Base-by-base conservation (phyloP, 2,329 filamentous ascomycete species). In the Mollisia scopiformis region DNA sequence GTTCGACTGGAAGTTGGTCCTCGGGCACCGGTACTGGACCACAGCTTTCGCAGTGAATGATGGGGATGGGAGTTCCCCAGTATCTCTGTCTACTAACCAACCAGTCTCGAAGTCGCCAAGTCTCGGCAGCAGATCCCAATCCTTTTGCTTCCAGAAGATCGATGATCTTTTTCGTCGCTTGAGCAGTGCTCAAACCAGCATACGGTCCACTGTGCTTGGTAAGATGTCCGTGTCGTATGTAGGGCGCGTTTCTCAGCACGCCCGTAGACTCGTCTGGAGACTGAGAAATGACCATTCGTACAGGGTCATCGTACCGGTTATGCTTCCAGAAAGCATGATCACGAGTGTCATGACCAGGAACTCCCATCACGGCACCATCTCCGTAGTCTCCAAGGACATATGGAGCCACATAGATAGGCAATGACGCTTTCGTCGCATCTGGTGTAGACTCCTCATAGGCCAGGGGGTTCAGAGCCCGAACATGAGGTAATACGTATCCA, bases 21-120 rank as follows among this genome's bases (percentile, higher is more conserved):
- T 85, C 84, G 0, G 91, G 91, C 0, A 96, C 92, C 1, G 92
- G 88, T 1, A 96, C 90, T 1, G 89, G 78, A 7, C 93, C 93
- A 73, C 93, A 97, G 6, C 81, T 81, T 19, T 77, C 74, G 72
- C 93, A 96, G 76, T 97, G 92, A 35, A 96, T 81, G 56, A 97
- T 93, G 19, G 93, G 93, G 56, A 97, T 96, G 0, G 93, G 93
- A 0, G 92, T 86, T 14, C 93, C 93, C 93, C 93, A 97, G 73
- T 96, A 96, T 65, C 93, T 82, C 75, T 97, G 93, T n/a, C 93
- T 87, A 73, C 92, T 96, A 69, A 97, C 89, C 58, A 97, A 79
- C 93, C 93, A 97, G 75, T 97, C 93, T 62, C 92, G 82, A 27
- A 97, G 81, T 55, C 90, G 87, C 91, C 92, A 96, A 63, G 86